Percentiles rank a stretch among this genome's conserved stretches.
Evolutionary conservation across 2,329 filamentous ascomycete genomes (phyloP).

Genomic region (Pyrenochaeta sp.): DNA sequence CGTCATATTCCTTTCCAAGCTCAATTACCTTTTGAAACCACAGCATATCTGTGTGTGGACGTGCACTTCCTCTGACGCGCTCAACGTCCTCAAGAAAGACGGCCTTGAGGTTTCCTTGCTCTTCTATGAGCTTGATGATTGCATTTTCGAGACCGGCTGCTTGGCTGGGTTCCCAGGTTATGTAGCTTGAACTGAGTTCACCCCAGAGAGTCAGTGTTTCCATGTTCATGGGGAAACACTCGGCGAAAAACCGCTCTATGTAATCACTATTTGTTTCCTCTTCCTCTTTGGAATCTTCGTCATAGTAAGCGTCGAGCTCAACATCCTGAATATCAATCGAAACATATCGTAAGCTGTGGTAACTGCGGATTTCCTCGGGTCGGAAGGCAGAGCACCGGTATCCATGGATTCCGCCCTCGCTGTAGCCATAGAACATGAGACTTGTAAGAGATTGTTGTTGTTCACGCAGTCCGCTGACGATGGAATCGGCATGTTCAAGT

Average conservation of each 20-base stretch:
- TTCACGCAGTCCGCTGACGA: not conserved
- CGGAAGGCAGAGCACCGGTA: conserved; percentile 9
- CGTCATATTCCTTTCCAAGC: conserved; percentile 2
- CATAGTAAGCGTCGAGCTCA: conserved; percentile 2
- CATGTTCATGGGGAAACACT: conserved; percentile 2
- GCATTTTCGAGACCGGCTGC: conserved; percentile 7
- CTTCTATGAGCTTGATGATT: conserved; percentile 1
- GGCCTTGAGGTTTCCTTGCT: not conserved
- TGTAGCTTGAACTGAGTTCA: not conserved
- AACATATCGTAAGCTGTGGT: conserved; percentile 1
- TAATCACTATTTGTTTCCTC: not conserved
- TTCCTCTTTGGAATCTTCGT: not conserved
- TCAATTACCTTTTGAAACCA: conserved; percentile 12
- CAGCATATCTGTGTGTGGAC: not conserved
- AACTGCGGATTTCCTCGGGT: conserved; percentile 3
- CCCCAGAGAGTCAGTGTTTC: conserved; percentile 13
- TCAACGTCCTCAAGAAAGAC: conserved; percentile 12
- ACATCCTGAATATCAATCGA: conserved; percentile 5
- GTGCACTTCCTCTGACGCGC: not conserved
- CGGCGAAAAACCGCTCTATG: conserved; percentile 1
- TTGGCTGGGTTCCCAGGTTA: conserved; percentile 2
- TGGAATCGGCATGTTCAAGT: conserved; percentile 1
- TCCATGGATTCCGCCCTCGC: conserved; percentile 1
- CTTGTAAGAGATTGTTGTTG: conserved; percentile 6
- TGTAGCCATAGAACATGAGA: conserved; percentile 17